These are phyloP conservation scores for Aureobasidium subglaciale DNA, from an alignment of 2,329 filamentous ascomycete species.

Conservation along the genomic window DNA sequence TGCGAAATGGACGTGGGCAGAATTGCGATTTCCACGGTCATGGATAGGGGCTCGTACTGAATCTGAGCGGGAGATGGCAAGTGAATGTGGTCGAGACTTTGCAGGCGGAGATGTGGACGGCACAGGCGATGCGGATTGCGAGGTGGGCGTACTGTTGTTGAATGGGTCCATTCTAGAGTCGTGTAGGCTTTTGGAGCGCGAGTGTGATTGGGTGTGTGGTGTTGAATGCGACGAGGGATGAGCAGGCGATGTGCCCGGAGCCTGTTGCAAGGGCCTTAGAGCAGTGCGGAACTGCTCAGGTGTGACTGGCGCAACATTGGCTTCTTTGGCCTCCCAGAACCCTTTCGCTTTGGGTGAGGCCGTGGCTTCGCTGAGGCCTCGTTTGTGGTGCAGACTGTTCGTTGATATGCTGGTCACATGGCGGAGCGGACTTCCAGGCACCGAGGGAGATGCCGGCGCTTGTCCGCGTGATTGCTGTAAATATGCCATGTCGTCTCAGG, in stretches of 20 bases:
- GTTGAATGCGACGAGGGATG: background rate
- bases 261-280: constrained; percentile 17
- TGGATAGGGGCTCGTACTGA: constrained; percentile 29
- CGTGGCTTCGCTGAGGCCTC: constrained; percentile 14
- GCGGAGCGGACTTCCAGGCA: constrained; percentile 5
- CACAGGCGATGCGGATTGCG: constrained; percentile 21
- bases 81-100: constrained; percentile 22
- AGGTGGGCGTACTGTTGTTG: constrained; percentile 17
- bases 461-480: constrained; percentile 7
- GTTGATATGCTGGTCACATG: constrained; percentile 1
- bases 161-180: constrained; percentile 11
- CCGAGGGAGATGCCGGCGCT: background rate
- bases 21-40: constrained; percentile 21
- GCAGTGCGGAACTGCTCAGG: constrained; percentile 17
- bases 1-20: constrained; percentile 27
- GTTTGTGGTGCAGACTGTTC: constrained; percentile 6
- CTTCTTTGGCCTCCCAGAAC: constrained; percentile 15
- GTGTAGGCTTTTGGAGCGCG: constrained; percentile 15
- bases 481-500: constrained; percentile 7
- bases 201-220: constrained; percentile 16
- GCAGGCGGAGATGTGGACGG: constrained; percentile 22
- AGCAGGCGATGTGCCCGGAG: constrained; percentile 13
- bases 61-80: constrained; percentile 30
- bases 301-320: background rate
- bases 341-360: constrained; percentile 10